Base-by-base conservation (phyloP, 768 basidiomycete species). In the Daedaleopsis nitida region DNA sequence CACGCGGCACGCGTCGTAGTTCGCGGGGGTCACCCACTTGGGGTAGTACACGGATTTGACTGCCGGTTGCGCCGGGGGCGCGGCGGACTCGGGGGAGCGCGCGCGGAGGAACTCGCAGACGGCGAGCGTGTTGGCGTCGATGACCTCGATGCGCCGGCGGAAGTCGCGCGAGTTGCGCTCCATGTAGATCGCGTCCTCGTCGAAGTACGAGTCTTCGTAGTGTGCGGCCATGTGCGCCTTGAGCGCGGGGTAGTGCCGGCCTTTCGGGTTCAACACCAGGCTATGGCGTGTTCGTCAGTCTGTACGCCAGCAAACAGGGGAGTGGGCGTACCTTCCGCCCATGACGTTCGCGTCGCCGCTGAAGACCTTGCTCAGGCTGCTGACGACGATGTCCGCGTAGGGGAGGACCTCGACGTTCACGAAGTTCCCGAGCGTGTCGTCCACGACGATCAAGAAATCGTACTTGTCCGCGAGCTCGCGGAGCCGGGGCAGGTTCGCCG, bases 81-180 rank as follows among this genome's bases (percentile, higher is more conserved):
- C 42, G 57, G 60, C 48, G 42, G 58, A 60, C 3, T 76, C 74
- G 32, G 78, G 57, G 0, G 88, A 88, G 50, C 82, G 84, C 2
- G 84, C 79, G 42, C 79, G 82, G 32, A 99, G 79, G 71, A 89
- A 85, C 57, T 91, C 88, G 73, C 94, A 96, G 58, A 96, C 78
- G 47, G 83, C 83, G 70, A 93, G 87, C 4, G 96, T 80, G 72
- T 96, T 98, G 35, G 74, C 72, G 73, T 98, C 93, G 74, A 96
- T 93, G 55, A 78, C 72, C 57, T 79, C 79, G 65, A 94, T 82
- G 57, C 96, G 92, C 9, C 77, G 79, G 54, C 81, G 76, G 78
- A 96, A 98, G 76, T 97, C 88, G 53, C 96, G 92, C 17, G 96
- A 98, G 76, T 99, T 99, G 66, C 96, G 91, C 72, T 99, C 96